Base-by-base conservation (phyloP, 805 yeast species). In the Saccharomycopsis oosterbeekiorum region DNA sequence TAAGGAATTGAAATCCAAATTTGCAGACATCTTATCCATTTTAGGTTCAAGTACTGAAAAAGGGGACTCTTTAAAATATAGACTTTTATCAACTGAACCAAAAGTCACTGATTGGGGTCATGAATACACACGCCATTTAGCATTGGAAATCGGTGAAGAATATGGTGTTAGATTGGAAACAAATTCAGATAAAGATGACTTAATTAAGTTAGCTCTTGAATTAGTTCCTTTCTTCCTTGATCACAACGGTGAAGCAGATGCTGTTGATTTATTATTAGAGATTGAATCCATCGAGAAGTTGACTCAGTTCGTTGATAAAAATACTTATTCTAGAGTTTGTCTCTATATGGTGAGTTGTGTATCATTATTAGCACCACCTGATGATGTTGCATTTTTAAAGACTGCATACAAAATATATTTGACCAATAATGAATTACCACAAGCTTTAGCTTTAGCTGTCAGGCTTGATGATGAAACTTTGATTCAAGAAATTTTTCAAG, bases 161-260 rank as follows among this genome's bases (percentile, higher is more conserved):
- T 88, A 84, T 73, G 85, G 83, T 67, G 84, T 80, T 36, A 77
- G 78, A 62, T 68, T 75, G 19, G 80, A 76, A 62, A 68, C 68
- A 57, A 76, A 74, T 60, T 74, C 70, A 34, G 62, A 57, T 12
- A 55, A 63, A 8, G 65, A 60, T 24, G 77, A 80, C 51, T 77
- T 94, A 65, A 74, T 87, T 60, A 78, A 80, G 56, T 79, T 94
- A 66, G 81, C 96, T 6, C 74, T 88, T 67, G 82, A 85, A 67
- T 85, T 94, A 67, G 92, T 89, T 47, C 97, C 97, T 43, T 88
- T 85, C 69, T 93, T 94, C 76, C 79, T 94, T 67, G 84, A 89
- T 70, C 97, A 93, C 75, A 93, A 94, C 71, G 98, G 97, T 51
- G 99, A 94, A 74, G 97, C 97, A 21, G 99, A 94, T 71, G 99